phyloP scores from a whole-genome alignment of 176 grass and related monocot species.

The Microstegium vimineum region DNA sequence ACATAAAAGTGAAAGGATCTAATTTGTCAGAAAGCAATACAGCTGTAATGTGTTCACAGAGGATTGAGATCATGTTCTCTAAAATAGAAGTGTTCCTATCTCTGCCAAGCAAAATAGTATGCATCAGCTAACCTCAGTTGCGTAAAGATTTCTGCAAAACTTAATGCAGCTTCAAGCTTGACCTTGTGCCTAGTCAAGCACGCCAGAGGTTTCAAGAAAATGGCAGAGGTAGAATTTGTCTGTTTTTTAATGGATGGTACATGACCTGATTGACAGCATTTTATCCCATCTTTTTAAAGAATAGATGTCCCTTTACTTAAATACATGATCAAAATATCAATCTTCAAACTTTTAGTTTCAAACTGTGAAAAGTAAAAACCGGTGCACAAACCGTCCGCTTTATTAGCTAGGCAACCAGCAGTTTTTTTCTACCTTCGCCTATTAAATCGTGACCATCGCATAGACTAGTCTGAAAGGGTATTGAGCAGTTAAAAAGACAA shows the following conservation, averaged over 20 bases:
- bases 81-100: neutral
- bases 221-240: neutral
- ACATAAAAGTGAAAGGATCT: conserved; percentile 7
- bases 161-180: neutral
- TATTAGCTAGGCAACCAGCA: neutral
- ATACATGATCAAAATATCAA: neutral
- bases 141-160: neutral
- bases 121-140: neutral
- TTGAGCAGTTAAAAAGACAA: neutral
- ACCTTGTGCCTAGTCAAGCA: neutral
- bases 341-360: neutral
- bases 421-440: neutral
- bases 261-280: neutral
- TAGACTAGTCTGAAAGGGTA: conserved; percentile 3
- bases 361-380: neutral
- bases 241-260: neutral
- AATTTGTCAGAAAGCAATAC: neutral
- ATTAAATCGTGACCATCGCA: neutral
- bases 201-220: neutral
- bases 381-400: neutral
- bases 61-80: neutral
- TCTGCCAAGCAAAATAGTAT: neutral
- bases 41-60: conserved; percentile 6
- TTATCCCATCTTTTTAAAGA: neutral
- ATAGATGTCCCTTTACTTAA: neutral